Evolutionary conservation across 78 protist species (phyloP).

Genomic region (Andalucia godoyi): DNA sequence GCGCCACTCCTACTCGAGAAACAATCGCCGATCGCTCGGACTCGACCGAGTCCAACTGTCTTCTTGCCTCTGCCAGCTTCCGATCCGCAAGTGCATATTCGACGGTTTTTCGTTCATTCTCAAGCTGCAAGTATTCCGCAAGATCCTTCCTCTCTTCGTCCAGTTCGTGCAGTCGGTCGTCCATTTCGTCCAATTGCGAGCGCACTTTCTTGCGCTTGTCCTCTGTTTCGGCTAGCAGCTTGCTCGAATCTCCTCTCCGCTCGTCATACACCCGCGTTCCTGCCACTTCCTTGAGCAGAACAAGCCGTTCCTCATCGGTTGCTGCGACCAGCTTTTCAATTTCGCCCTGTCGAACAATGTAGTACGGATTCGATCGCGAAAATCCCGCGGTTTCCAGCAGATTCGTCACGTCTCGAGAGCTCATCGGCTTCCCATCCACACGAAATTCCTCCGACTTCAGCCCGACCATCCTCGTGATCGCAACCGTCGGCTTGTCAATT

Average conservation of each 20-base stretch:
- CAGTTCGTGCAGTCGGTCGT: constrained; percentile 54
- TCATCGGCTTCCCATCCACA: constrained; percentile 49
- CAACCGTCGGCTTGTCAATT: constrained; percentile 59
- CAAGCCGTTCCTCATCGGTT: constrained; percentile 74
- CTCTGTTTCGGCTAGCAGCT: constrained; percentile 56
- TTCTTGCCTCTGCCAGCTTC: constrained; percentile 6
- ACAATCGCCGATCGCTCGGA: constrained; percentile 6
- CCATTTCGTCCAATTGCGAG: constrained; percentile 38
- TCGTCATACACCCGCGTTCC: constrained; percentile 94
- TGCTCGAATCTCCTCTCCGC: constrained; percentile 45
- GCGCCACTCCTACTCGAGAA: neutral
- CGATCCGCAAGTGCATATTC: constrained; percentile 49
- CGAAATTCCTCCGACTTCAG: constrained; percentile 83
- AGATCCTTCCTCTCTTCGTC: constrained; percentile 71
- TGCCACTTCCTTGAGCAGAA: constrained; percentile 90
- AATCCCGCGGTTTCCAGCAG: constrained; percentile 94
- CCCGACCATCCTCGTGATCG: constrained; percentile 65
- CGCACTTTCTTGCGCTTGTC: constrained; percentile 25
- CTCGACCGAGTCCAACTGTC: constrained; percentile 20
- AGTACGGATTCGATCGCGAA: constrained; percentile 91
- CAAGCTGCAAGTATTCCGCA: constrained; percentile 24
- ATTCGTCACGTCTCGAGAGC: constrained; percentile 33
- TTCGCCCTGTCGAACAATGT: constrained; percentile 96
- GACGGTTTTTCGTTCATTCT: constrained; percentile 27
- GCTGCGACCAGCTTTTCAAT: constrained; percentile 57